Base-by-base conservation (phyloP, 768 basidiomycete genomes). In the Cubamyces sp. region DNA sequence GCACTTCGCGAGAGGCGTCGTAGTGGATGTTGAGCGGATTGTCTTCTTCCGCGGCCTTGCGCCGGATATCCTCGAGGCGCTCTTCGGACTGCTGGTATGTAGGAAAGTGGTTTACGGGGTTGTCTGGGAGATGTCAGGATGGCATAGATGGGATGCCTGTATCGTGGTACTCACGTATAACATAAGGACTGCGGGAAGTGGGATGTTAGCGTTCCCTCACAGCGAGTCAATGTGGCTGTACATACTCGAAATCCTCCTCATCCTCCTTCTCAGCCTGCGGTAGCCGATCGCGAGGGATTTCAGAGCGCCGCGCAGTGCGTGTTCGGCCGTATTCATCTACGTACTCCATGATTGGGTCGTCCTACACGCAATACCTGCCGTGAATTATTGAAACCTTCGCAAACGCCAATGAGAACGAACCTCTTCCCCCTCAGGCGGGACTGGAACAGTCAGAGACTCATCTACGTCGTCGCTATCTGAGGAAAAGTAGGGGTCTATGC, bases 281-380 rank as follows among this genome's bases (percentile, higher is more conserved):
- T 5, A 84, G 70, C 9, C 91, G 75, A 61, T 90, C 76, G 39
- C 90, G 81, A 42, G 93, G 92, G 0, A 94, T 82, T 69, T 94
- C 90, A 14, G 92, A 94, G 11, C 83, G 82, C 53, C 79, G 81
- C 18, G 82, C 84, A 0, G 83, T 90, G 61, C 91, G 79, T 41
- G 84, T 67, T n/a, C 93, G 85, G 39, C 92, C 92, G 70, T 92
- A 92, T 69, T 94, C 93, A 65, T 95, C 93, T 70, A 89, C 86
- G 61, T 93, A 94, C 72, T 94, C 93, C 5, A 94, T 80, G 30
- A 93, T 76, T 12, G 91, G 91, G 66, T 94, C 92, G 58, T 86
- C 81, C 86, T 91, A 59, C 1, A 54, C 2, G 25, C 19, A 15
- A 9, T 57, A n/a, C 16, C 15, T 11, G 16, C 42, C 42, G 16